These are phyloP conservation scores for Lepidium africanum DNA, from an alignment of 345 rosid genomes.

Conservation along the genomic window DNA sequence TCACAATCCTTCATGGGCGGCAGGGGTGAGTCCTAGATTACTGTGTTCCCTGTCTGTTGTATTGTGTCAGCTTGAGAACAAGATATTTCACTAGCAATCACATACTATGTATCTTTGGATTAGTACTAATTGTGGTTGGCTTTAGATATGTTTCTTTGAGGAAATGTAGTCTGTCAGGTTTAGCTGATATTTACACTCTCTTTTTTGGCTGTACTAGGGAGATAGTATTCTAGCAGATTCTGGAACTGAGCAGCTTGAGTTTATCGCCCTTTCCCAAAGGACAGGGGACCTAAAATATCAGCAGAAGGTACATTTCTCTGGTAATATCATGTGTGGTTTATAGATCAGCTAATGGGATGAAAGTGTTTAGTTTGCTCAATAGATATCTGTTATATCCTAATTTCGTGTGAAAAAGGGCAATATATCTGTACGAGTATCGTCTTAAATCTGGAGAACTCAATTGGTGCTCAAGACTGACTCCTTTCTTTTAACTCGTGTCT, in stretches of 20 bases:
- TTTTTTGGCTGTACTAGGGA: slow-evolving; percentile 41
- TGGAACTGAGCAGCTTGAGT: slow-evolving; percentile 95
- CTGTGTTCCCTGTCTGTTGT: neutral
- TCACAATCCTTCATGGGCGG: slow-evolving; percentile 82
- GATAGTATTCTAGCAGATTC: slow-evolving; percentile 95
- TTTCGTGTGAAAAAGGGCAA: neutral
- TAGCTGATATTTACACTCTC: neutral
- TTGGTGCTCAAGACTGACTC: neutral
- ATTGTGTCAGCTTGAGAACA: neutral
- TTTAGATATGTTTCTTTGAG: neutral
- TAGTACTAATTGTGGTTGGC: neutral
- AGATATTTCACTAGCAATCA: neutral
- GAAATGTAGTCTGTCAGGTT: neutral
- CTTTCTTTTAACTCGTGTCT: slow-evolving; percentile 1
- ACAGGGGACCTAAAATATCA: slow-evolving; percentile 92
- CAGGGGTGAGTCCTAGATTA: slow-evolving; percentile 63
- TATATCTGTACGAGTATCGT: neutral
- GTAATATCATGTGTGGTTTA: neutral
- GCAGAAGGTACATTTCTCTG: slow-evolving; percentile 53
- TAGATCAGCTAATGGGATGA: neutral
- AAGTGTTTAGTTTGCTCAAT: neutral
- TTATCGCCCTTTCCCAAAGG: slow-evolving; percentile 96
- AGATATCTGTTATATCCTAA: neutral
- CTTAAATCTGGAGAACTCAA: neutral
- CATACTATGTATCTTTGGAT: neutral